Base-by-base conservation (phyloP, 441 rosid species). In the Isatis lusitanica region DNA sequence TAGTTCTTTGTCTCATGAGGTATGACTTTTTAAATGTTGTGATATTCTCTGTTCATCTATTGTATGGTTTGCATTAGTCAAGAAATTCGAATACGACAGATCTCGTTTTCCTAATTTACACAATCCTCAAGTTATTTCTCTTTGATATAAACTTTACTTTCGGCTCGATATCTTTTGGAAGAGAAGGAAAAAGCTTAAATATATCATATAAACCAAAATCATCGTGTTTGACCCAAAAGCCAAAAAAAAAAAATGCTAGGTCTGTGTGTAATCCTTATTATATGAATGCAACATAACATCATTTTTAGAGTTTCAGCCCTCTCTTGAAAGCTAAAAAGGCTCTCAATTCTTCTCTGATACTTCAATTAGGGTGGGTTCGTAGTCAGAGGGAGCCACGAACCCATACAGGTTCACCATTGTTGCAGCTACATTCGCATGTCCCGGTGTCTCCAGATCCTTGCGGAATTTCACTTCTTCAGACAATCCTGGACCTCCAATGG, bases 381-480 rank as follows among this genome's bases (percentile, higher is more conserved):
- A 94, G 74, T 94, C 97, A 40, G 69, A 42, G 0, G 98, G 98
- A 73, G 98, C 96, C 81, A 81, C 88, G 36, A 80, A 86, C 52
- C 98, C 97, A 52, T 94, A 97, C 46, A 94, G 96, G 81, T 92
- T 94, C 74, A 92, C 88, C 78, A 94, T 86, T 0, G 98, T 90
- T 15, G 99, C 98, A 59, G 97, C 99, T 42, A 94, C 97, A 69
- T 94, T 94, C 4, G 96, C 99, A 13, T 92, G 97, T 60, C 98
- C 97, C 0, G 88, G 92, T 8, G 11, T 53, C 0, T 88, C 87
- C 50, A 94, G 68, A 76, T 92, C 92, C 33, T 66, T 74, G 64
- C 98, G 90, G 88, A 89, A 88, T 72, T 86, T 87, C 4, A 83
- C 90, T 59, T 90, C 88, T 28, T 82, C 58, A 3, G 83, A 80